Evolutionary conservation across 306 rosid species (phyloP).

Genomic region (Cicer chorassanicum): DNA sequence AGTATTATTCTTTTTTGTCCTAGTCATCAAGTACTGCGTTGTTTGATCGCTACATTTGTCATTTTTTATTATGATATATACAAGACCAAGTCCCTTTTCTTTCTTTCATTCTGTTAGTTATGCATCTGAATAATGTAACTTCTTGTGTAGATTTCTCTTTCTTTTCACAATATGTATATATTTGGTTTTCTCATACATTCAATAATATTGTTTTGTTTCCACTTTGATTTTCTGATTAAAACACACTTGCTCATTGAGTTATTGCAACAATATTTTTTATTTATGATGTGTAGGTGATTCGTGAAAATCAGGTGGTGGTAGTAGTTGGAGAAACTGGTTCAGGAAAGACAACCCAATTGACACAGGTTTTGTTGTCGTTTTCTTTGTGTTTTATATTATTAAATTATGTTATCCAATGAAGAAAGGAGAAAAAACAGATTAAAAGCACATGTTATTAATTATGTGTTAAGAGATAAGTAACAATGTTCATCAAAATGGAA

Average conservation of each 20-base stretch:
- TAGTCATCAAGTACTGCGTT: not conserved
- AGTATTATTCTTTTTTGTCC: slow-evolving; percentile 1
- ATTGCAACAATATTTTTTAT: slow-evolving; percentile 26
- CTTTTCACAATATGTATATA: slow-evolving; percentile 5
- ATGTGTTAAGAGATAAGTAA: not conserved
- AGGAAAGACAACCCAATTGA: slow-evolving; percentile 95
- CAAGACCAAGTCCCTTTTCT: slow-evolving; percentile 20
- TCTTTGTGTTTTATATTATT: slow-evolving; percentile 21
- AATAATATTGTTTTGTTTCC: not conserved
- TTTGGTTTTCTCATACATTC: slow-evolving; percentile 9
- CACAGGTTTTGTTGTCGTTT: slow-evolving; percentile 67
- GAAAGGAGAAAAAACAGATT: not conserved
- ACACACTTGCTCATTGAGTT: slow-evolving; percentile 26
- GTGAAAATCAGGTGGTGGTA: slow-evolving; percentile 91
- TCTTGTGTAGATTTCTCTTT: slow-evolving; percentile 1
- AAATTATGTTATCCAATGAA: not conserved
- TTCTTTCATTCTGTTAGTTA: slow-evolving; percentile 23
- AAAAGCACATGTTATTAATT: slow-evolving; percentile 20
- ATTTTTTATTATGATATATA: slow-evolving; percentile 22
- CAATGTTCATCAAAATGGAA: slow-evolving; percentile 22
- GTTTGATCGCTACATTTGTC: slow-evolving; percentile 5
- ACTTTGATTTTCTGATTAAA: slow-evolving; percentile 33
- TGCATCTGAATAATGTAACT: slow-evolving; percentile 18
- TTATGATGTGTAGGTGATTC: slow-evolving; percentile 67
- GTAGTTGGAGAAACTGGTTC: slow-evolving; percentile 99